Percentiles rank a stretch among this genome's conserved stretches.
Evolutionary conservation across 345 rosid genomes (phyloP).

Genomic region (Rhodamnia argentea): DNA sequence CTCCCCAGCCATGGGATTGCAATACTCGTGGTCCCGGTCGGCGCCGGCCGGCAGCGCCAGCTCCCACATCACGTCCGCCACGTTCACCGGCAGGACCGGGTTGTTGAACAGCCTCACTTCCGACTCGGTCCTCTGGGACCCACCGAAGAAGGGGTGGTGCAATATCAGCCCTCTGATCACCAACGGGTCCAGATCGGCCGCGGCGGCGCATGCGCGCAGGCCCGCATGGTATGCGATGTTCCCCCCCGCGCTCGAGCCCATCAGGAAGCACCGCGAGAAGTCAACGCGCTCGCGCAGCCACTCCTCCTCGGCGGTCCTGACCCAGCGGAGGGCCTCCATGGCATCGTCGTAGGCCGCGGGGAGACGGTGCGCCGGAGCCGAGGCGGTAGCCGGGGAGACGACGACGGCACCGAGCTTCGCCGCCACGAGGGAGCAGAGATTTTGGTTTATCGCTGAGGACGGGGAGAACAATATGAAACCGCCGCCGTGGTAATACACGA

Average conservation of each 20-base stretch:
- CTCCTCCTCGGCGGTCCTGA: background rate
- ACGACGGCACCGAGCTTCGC: conserved; percentile 13
- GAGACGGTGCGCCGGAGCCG: conserved; percentile 11
- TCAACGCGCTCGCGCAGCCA: conserved; percentile 3
- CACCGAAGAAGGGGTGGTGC: conserved; percentile 32
- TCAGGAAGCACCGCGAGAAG: background rate
- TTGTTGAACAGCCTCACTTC: conserved; percentile 14
- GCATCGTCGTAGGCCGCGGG: conserved; percentile 10
- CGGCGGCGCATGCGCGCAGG: background rate
- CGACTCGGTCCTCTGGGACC: conserved; percentile 9
- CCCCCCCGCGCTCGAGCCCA: conserved; percentile 1
- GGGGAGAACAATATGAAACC: conserved; percentile 11
- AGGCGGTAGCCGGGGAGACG: conserved; percentile 17
- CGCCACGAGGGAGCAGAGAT: conserved; percentile 3
- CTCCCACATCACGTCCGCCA: conserved; percentile 21
- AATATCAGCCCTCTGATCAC: conserved; percentile 16
- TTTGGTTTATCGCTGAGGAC: background rate
- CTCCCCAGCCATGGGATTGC: conserved; percentile 16
- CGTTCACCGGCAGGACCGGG: conserved; percentile 10
- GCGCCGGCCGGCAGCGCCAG: conserved; percentile 21
- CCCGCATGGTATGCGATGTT: conserved; percentile 3
- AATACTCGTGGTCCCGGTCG: conserved; percentile 27
- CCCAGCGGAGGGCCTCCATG: conserved; percentile 6
- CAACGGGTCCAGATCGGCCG: conserved; percentile 6
- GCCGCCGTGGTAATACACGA: conserved; percentile 24